Percentiles rank a stretch among this genome's conserved stretches.
Evolutionary conservation across 805 yeast genomes (phyloP).

Genomic region (Saccharomyces kudriavzevii): DNA sequence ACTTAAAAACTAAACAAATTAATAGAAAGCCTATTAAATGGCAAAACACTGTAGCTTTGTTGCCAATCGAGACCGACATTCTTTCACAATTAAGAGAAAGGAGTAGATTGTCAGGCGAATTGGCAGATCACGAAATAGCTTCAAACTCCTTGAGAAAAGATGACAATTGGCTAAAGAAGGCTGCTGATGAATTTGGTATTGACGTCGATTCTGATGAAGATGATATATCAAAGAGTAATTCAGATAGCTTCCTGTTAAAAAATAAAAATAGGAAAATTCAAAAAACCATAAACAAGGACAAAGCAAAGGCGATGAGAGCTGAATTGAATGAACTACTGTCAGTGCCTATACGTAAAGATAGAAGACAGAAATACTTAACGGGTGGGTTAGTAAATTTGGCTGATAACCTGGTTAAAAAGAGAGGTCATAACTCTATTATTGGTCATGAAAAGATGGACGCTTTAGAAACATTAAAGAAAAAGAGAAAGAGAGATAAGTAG

Average conservation of each 20-base stretch:
- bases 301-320: slow-evolving; percentile 38
- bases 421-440: slow-evolving; percentile 57
- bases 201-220: slow-evolving; percentile 62
- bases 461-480: slow-evolving; percentile 45
- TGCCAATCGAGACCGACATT: slow-evolving; percentile 72
- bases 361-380: slow-evolving; percentile 66
- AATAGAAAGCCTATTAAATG: slow-evolving; percentile 32
- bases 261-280: slow-evolving; percentile 49
- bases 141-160: slow-evolving; percentile 57
- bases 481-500: slow-evolving; percentile 12
- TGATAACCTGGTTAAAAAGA: slow-evolving; percentile 60
- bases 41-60: slow-evolving; percentile 51
- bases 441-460: slow-evolving; percentile 69
- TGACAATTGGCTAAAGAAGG: slow-evolving; percentile 74
- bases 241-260: slow-evolving; percentile 41
- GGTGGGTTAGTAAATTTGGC: slow-evolving; percentile 75
- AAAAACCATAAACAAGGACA: slow-evolving; percentile 45
- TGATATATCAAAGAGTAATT: slow-evolving; percentile 29
- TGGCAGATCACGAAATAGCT: slow-evolving; percentile 66
- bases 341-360: slow-evolving; percentile 50
- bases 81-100: slow-evolving; percentile 64
- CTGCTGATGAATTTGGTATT: slow-evolving; percentile 87
- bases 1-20: slow-evolving; percentile 1
- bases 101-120: slow-evolving; percentile 55
- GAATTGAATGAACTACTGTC: slow-evolving; percentile 47